Evolutionary conservation across 169 alveolate genomes (phyloP).

Genomic region (Plasmodium vivax): DNA sequence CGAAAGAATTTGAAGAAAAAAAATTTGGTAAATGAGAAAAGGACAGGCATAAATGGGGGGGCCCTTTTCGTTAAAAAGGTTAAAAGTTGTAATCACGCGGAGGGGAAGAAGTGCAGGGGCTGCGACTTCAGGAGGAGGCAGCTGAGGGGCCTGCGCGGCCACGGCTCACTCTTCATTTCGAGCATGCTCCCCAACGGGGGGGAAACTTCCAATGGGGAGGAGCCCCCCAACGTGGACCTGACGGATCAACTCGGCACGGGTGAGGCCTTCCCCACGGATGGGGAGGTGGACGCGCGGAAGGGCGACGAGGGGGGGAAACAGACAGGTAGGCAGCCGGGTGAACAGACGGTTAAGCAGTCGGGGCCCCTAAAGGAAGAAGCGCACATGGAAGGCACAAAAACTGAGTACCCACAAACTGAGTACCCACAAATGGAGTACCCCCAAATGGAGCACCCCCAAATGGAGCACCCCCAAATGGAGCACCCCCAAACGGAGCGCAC

Average conservation of each 20-base stretch:
- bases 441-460: no score
- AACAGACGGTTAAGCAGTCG: neutral
- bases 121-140: neutral
- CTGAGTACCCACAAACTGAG: neutral
- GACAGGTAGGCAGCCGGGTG: no score
- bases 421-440: neutral
- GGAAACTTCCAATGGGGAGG: neutral
- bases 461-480: neutral
- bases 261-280: neutral
- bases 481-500: neutral
- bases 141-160: neutral
- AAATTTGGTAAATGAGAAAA: neutral
- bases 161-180: neutral
- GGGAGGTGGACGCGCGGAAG: neutral
- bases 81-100: neutral
- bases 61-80: neutral
- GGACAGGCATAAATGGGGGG: neutral
- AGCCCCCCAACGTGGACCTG: neutral
- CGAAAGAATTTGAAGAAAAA: neutral
- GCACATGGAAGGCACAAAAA: neutral
- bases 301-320: neutral
- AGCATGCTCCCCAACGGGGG: neutral
- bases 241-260: neutral
- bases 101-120: neutral
- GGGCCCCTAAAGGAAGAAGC: neutral